Base-by-base conservation (phyloP, 164 flowering plant species). In the Protea cynaroides region DNA sequence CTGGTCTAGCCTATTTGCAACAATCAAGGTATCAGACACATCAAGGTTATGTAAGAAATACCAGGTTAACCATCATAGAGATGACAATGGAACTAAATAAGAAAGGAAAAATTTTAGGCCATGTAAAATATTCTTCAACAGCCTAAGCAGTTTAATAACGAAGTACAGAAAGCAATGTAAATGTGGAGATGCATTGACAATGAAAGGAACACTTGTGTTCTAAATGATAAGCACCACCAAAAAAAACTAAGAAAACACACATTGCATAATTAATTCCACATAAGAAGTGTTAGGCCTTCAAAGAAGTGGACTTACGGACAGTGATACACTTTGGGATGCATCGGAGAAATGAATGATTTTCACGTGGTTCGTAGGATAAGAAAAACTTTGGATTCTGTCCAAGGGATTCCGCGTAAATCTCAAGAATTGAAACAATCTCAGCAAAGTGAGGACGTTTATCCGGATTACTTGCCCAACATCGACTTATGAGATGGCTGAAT, bases 401-500 rank as follows among this genome's bases (percentile, higher is more conserved):
- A 18, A 84, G 69, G 11, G 83, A 83, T 43, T 79, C 86, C 1
- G 80, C 12, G 56, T 82, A 92, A 18, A 69, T 62, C 74, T 86
- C 88, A 61, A 92, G 82, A 66, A 83, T 64, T 1, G 75, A 63
- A 56, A 90, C 89, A 46, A 93, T 88, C 82, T 90, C 88, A 23
- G 82, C 82, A 63, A 93, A 93, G 58, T 86, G 84, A 18, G 98
- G 98, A n/a, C 98, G 65, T 54, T 73, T 87, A 25, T 82, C 78
- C 13, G 97, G 96, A 75, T 84, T 86, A 65, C 80, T 82, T 21
- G 96, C 75, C 97, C 98, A 93, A 76, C 98, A 90, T 54, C 84
- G 79, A 59, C 61, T 79, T 72, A 88, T 87, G 66, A 93, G 90
- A 59, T 71, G 79, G 60, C 82, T 71, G 46, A 90, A 73, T 59